phyloP scores from a whole-genome alignment of 805 yeast species.

The Teunomyces aglyptinius region DNA sequence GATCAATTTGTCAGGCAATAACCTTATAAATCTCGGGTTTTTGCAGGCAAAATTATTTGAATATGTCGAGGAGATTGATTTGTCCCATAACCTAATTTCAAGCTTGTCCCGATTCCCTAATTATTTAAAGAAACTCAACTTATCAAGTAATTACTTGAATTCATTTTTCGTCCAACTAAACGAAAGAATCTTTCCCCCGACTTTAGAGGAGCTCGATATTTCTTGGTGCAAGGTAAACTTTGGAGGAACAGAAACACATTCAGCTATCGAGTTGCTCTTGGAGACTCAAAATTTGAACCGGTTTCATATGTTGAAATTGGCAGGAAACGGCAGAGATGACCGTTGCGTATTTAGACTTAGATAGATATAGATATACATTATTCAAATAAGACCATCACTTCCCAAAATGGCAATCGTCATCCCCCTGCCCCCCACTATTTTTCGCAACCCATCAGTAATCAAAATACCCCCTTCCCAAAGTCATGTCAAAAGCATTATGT shows the following conservation, averaged over 20 bases:
- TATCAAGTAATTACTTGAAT: slow-evolving; percentile 21
- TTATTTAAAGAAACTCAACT: slow-evolving; percentile 13
- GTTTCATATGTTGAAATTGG: neutral
- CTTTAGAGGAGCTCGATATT: slow-evolving; percentile 12
- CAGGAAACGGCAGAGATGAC: neutral
- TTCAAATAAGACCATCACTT: neutral
- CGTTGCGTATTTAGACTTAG: neutral
- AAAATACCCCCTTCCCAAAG: neutral
- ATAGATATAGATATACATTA: neutral
- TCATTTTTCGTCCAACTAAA: slow-evolving; percentile 5
- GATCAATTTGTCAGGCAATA: slow-evolving; percentile 26
- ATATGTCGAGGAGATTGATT: slow-evolving; percentile 16
- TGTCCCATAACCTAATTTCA: slow-evolving; percentile 24
- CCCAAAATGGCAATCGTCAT: slow-evolving; percentile 1
- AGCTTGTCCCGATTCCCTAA: slow-evolving; percentile 14
- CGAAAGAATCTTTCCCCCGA: slow-evolving; percentile 11
- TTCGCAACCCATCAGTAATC: slow-evolving; percentile 1
- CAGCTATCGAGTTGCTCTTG: neutral
- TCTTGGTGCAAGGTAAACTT: slow-evolving; percentile 13
- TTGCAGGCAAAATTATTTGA: slow-evolving; percentile 8
- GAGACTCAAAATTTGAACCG: neutral
- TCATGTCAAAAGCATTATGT: slow-evolving; percentile 39
- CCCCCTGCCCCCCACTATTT: too few species aligned
- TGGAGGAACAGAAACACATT: neutral
- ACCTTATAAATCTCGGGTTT: slow-evolving; percentile 13